Percentiles rank a stretch among this genome's conserved stretches.
phyloP scores from a whole-genome alignment of 345 rosid genomes.

The Conringia planisiliqua region DNA sequence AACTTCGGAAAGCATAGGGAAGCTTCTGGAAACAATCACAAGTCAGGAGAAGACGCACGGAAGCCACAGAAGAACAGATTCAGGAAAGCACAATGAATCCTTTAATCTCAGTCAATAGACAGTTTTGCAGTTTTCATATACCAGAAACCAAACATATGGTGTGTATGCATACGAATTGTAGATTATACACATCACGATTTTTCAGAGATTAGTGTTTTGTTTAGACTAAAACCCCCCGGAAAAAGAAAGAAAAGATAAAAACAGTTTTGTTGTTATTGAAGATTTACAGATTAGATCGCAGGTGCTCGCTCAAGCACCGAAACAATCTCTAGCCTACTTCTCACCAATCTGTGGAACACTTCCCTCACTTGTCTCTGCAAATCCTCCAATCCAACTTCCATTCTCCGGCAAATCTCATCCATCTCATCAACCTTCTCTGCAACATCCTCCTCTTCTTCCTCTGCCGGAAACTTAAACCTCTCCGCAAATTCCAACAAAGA shows the following conservation, averaged over 20 bases:
- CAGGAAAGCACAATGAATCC: conserved; percentile 23
- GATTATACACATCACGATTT: conserved; percentile 27
- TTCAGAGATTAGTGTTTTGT: neutral
- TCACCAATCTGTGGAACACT: conserved; percentile 81
- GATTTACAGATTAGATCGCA: conserved; percentile 21
- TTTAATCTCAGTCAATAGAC: neutral
- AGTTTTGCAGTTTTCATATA: conserved; percentile 18
- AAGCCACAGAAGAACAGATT: conserved; percentile 33
- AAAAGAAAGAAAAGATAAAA: neutral
- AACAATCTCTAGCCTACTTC: conserved; percentile 71
- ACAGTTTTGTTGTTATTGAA: neutral
- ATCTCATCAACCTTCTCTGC: conserved; percentile 57
- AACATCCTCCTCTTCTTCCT: conserved; percentile 45
- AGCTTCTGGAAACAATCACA: conserved; percentile 28
- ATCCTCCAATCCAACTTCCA: conserved; percentile 80
- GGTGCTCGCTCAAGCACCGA: conserved; percentile 48
- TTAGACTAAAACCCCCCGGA: neutral
- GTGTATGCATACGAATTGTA: conserved; percentile 22
- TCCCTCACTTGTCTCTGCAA: conserved; percentile 83
- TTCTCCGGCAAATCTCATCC: conserved; percentile 57
- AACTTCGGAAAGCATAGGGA: conserved; percentile 29
- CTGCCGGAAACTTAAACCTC: conserved; percentile 62
- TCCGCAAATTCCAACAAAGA: conserved; percentile 59
- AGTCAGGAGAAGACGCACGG: conserved; percentile 17
- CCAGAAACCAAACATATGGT: conserved; percentile 14